Conservation (phyloP, 164 flowering plant species). For the Stephania japonica region DNA sequence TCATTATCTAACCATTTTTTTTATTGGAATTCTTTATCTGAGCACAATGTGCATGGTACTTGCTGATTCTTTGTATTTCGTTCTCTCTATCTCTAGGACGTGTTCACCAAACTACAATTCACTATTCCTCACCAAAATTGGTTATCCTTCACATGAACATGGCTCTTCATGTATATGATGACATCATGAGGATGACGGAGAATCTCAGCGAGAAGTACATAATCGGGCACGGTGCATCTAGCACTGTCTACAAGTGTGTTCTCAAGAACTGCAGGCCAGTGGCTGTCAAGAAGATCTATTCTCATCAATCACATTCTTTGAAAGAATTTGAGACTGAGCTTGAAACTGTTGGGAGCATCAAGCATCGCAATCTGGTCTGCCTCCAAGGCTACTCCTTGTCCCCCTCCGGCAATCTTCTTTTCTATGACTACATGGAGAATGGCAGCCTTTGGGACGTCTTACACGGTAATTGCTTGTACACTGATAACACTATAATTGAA, state of each 20-base stretch:
- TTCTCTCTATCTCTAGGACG: neutral
- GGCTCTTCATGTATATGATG: slow-evolving; percentile 97
- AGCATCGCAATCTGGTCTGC: slow-evolving; percentile 90
- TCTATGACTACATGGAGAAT: slow-evolving; percentile 98
- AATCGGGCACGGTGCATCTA: slow-evolving; percentile 95
- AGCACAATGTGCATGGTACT: neutral
- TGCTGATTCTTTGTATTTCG: neutral
- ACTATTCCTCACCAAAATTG: slow-evolving; percentile 74
- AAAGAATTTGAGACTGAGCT: slow-evolving; percentile 97
- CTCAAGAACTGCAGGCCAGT: slow-evolving; percentile 92
- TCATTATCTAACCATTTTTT: neutral
- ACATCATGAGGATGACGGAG: slow-evolving; percentile 99
- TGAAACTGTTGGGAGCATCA: slow-evolving; percentile 85
- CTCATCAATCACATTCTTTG: slow-evolving; percentile 67
- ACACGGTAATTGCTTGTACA: slow-evolving; percentile 58
- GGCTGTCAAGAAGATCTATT: slow-evolving; percentile 84
- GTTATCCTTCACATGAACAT: slow-evolving; percentile 97
- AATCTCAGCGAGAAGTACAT: slow-evolving; percentile 88
- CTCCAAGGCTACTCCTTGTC: slow-evolving; percentile 94
- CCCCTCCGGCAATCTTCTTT: slow-evolving; percentile 78
- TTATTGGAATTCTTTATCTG: neutral
- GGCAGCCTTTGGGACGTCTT: slow-evolving; percentile 98
- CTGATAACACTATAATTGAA: neutral
- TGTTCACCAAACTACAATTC: slow-evolving; percentile 29
- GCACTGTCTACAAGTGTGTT: slow-evolving; percentile 93